Evolutionary conservation across 139 green algal species (phyloP), one percentile per base, ranked within the genome.

Genomic region (Picochlorum sp.): DNA sequence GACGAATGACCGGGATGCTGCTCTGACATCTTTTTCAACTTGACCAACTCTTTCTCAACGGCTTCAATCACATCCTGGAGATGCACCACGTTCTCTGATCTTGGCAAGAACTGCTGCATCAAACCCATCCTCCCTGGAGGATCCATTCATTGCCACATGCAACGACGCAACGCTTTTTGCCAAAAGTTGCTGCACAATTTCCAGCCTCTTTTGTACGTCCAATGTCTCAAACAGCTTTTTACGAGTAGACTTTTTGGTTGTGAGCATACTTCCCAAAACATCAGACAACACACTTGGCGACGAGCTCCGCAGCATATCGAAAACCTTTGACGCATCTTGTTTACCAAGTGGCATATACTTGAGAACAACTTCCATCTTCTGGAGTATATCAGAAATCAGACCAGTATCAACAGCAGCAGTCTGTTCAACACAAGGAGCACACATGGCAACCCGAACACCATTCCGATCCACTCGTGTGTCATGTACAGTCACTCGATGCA

Each of bases 1-100:
- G 97, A 59, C 38, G 23, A 15, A 66, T 74, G 66, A 24, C 52
- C 66, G 2, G 71, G 71, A 34, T 70, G 61, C 6, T 70, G 52
- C 14, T 72, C 71, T 49, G 37, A 59, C 59, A 45, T 50, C 44
- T 66, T 65, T n/a, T 50, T 38, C 45, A 74, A 49, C 38, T 67
- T 59, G 20, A 28, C 52, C 49, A 61, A 67, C 65, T 78, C 71
- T 7, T 50, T 61, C 26, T 56, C 30, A 10, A 67, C 71, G 13
- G 47, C 61, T 4, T 56, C 54, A 30, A 78, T 55, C 30, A 78
- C 71, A 50, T 74, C 71, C 1, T 66, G 4, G 4, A 18, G 71
- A 65, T 6, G 66, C 63, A 9, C 34, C 34, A 11, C 34, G 34
- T 41, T 41, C 34, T 11, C 34, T 41, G 6, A 41, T 9, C 34